These are phyloP conservation scores for Metschnikowia hibisci DNA, from an alignment of 805 yeast genomes.

Conservation along the genomic window DNA sequence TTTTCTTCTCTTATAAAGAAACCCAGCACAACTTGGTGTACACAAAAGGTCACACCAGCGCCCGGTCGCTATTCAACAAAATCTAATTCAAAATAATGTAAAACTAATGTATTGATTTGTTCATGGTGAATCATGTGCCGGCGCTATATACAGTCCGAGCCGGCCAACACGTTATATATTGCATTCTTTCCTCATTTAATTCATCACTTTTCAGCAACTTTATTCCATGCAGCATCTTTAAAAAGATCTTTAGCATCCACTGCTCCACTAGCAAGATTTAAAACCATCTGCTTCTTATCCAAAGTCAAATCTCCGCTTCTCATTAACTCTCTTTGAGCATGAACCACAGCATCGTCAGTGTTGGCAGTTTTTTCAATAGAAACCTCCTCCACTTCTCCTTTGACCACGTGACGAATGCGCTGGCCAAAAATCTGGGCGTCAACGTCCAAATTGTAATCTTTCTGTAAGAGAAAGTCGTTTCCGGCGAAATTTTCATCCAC, in stretches of 20 bases:
- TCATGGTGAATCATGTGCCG: neutral
- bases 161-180: no score
- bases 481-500: slow-evolving; percentile 17
- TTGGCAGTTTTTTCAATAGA: neutral
- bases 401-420: slow-evolving; percentile 29
- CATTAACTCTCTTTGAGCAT: slow-evolving; percentile 22
- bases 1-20: slow-evolving; percentile 39
- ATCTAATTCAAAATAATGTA: slow-evolving; percentile 14
- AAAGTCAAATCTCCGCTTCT: slow-evolving; percentile 28
- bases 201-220: slow-evolving; percentile 7
- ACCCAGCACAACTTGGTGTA: slow-evolving; percentile 21
- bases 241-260: slow-evolving; percentile 25
- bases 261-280: slow-evolving; percentile 29
- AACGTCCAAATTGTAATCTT: slow-evolving; percentile 23
- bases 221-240: slow-evolving; percentile 26
- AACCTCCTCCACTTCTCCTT: slow-evolving; percentile 27
- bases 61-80: slow-evolving; percentile 36
- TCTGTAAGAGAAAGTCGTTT: slow-evolving; percentile 33
- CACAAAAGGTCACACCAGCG: slow-evolving; percentile 33
- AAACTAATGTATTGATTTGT: neutral
- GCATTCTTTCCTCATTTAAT: neutral
- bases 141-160: neutral
- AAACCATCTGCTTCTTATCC: slow-evolving; percentile 27
- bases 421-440: slow-evolving; percentile 20
- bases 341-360: neutral